Percentiles rank a stretch among this genome's conserved stretches.
These are phyloP conservation scores for Cairneyella variabilis DNA, from an alignment of 495 filamentous ascomycete species.

Conservation along the genomic window DNA sequence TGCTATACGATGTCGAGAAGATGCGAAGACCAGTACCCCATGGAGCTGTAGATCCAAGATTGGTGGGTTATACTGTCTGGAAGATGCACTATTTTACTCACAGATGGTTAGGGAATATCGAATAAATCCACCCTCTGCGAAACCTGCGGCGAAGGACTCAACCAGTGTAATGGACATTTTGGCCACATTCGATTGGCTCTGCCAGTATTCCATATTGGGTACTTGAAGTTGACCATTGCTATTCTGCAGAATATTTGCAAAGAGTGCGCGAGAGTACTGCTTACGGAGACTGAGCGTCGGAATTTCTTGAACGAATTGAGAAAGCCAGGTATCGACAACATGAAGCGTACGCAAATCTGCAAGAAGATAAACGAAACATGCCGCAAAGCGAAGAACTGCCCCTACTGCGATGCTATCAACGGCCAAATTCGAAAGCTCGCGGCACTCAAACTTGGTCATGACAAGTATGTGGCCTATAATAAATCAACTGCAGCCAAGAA, in stretches of 20 bases:
- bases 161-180: slow-evolving; percentile 90
- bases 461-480: slow-evolving; percentile 84
- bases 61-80: slow-evolving; percentile 53
- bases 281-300: slow-evolving; percentile 71
- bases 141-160: slow-evolving; percentile 74
- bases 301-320: slow-evolving; percentile 72
- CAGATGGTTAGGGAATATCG: slow-evolving; percentile 67
- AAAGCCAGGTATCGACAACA: slow-evolving; percentile 77
- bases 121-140: slow-evolving; percentile 66
- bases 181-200: slow-evolving; percentile 86
- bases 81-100: too few relatives aligned
- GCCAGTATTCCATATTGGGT: slow-evolving; percentile 92
- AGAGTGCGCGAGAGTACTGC: slow-evolving; percentile 69
- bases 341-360: slow-evolving; percentile 70
- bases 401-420: slow-evolving; percentile 72
- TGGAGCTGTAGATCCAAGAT: slow-evolving; percentile 79
- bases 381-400: slow-evolving; percentile 75
- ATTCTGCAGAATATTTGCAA: slow-evolving; percentile 96
- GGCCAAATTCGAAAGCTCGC: slow-evolving; percentile 85
- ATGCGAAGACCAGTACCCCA: slow-evolving; percentile 66
- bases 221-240: slow-evolving; percentile 82
- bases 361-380: slow-evolving; percentile 87
- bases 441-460: slow-evolving; percentile 87
- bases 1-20: slow-evolving; percentile 81
- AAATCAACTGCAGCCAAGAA: slow-evolving; percentile 82